Conservation (phyloP, 495 filamentous ascomycete genomes). For the Baudoinia panamericana region DNA sequence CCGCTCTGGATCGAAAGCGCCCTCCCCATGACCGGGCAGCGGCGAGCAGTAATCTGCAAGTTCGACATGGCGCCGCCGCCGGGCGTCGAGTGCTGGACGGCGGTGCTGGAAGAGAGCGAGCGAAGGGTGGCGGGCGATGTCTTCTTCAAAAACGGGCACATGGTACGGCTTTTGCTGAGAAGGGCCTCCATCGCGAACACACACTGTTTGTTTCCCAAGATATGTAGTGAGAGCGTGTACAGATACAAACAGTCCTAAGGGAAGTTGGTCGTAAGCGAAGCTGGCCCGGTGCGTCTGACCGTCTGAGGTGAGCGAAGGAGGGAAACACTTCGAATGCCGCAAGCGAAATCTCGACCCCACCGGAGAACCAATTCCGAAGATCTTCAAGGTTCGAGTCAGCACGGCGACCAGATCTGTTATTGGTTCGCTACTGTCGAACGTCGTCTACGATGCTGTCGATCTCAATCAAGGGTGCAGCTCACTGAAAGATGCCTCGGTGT, state of each 20-base stretch:
- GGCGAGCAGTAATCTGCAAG: slow-evolving; percentile 82
- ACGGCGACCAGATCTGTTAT: too few species aligned
- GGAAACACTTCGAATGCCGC: too few species aligned
- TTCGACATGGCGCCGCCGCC: slow-evolving; percentile 93
- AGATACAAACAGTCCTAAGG: neutral
- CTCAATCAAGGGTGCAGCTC: too few species aligned
- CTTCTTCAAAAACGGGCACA: slow-evolving; percentile 96
- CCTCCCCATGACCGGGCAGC: slow-evolving; percentile 98
- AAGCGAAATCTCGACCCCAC: too few species aligned
- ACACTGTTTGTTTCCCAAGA: neutral
- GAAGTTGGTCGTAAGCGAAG: too few species aligned
- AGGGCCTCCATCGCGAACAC: slow-evolving; percentile 83
- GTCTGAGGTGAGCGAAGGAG: too few species aligned
- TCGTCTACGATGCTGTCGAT: too few species aligned
- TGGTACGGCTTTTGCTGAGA: slow-evolving; percentile 79
- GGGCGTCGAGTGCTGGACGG: slow-evolving; percentile 48
- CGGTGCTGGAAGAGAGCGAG: slow-evolving; percentile 70
- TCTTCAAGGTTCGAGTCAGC: too few species aligned
- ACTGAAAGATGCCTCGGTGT: too few species aligned
- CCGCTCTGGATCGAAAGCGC: slow-evolving; percentile 51
- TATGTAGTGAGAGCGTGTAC: neutral
- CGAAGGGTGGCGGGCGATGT: slow-evolving; percentile 81
- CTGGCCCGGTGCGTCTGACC: too few species aligned
- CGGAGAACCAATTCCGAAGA: too few species aligned
- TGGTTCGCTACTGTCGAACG: too few species aligned